A percentile compares a stretch with the other conserved stretches of the same genome.
These are phyloP conservation scores for Magnolia sinica DNA, from an alignment of 164 flowering plant genomes.

Conservation along the genomic window DNA sequence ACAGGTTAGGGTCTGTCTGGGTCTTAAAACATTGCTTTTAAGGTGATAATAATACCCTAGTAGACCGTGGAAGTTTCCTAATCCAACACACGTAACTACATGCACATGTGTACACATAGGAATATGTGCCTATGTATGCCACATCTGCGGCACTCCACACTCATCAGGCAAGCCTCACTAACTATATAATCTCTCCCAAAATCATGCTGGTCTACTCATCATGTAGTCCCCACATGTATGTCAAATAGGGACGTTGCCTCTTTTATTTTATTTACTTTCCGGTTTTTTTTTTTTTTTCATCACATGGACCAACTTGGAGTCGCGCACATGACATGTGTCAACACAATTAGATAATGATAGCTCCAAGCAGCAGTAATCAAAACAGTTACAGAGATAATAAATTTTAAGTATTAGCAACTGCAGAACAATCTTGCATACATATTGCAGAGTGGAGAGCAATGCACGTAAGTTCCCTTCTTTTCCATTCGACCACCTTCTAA, in stretches of 20 bases:
- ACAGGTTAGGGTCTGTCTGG: neutral
- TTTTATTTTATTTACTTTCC: neutral
- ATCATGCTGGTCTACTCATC: neutral
- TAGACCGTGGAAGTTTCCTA: neutral
- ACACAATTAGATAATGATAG: no score
- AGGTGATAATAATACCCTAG: neutral
- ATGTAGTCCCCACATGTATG: neutral
- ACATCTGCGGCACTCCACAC: neutral
- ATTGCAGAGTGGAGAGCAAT: constrained; percentile 88
- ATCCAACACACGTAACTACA: neutral
- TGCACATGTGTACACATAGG: neutral
- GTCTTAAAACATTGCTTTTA: neutral
- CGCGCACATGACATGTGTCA: neutral
- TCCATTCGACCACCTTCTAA: constrained; percentile 91
- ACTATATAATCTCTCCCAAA: neutral
- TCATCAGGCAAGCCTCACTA: neutral
- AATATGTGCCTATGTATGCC: neutral
- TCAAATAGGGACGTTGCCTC: neutral
- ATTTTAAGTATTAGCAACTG: neutral
- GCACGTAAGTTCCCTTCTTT: constrained; percentile 89
- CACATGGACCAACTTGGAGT: neutral
- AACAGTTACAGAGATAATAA: neutral
- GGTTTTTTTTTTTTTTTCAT: no score
- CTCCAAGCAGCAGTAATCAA: neutral
- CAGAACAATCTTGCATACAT: constrained; percentile 45